Base-by-base conservation (phyloP, 1,284 basidiomycete species). In the Cryptococcus sp. region DNA sequence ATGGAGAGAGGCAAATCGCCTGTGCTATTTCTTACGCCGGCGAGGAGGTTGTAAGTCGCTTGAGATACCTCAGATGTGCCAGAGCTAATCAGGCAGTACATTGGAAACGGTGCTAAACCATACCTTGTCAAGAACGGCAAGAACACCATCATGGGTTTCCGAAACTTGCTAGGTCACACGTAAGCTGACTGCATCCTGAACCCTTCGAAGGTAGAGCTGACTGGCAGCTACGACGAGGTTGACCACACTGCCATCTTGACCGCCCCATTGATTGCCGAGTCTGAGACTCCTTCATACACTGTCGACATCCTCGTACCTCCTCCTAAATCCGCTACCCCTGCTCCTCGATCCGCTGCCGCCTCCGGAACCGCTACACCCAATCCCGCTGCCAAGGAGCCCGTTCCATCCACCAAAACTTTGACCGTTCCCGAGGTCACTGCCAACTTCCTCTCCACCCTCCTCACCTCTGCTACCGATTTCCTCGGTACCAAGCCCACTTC, bases 1-100 rank as follows among this genome's bases (percentile, higher is more conserved):
- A 98, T 69, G 94, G 94, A 45, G 94, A 98, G 74, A 85, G 94
- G 39, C 96, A 98, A 78, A 96, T 98, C 67, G 92, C 92, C 0
- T 93, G 89, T 67, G 91, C 91, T 39, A 81, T 98, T 56, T 85
- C 93, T 0, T 98, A 94, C 76, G 85, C 86, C 56, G 92, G 89
- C 22, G 87, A 91, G 72, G 87, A 97, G 75, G 84, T 86, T 67
- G 91, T 90, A 65, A 66, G 85, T 78, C 7, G 16, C 16, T 9
- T 34, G 10, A 34, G n/a, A n/a, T n/a, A n/a, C n/a, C n/a, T n/a
- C 10, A 21, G 44, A 14, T 21, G 18, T 36, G 39, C 14, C 22
- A 24, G 18, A 14, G 46, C 47, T 52, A 18, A 53, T 9, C 25
- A 39, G 42, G 3, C 65, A 93, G 89, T 98, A 98, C 78, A 87